Base-by-base conservation (phyloP, 1,139 yeast species). In the Geotrichum restrictum region DNA sequence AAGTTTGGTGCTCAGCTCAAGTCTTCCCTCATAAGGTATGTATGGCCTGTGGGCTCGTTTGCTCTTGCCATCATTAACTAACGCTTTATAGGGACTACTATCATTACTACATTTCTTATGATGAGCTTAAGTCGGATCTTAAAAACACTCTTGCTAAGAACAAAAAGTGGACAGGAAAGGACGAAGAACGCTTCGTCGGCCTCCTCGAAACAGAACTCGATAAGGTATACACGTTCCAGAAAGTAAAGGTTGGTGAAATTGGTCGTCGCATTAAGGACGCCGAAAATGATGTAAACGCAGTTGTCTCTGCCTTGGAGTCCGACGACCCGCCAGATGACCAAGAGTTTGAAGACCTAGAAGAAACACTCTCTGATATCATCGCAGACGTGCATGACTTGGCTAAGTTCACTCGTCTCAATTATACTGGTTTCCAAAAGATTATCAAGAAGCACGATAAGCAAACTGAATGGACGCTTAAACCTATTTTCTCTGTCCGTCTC, bases 351-450 rank as follows among this genome's bases (percentile, higher is more conserved):
- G 88, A 84, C 56, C 77, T 93, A 62, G 98, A 93, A 71, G 94
- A 87, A 60, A 97, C 89, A 65, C 75, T 93, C 61, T 82, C 91
- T 52, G 97, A 91, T 63, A 84, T 93, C 60, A 91, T 93, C 69
- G 97, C 98, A 31, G 98, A 91, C 71, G 97, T 93, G 46, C 98
- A 93, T 65, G 98, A 93, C 70, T 78, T 93, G 65, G 96, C 96
- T 60, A 91, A 93, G 69, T 93, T 88, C 69, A 81, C 96, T 21
- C 79, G 95, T 59, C 79, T 93, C 67, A 93, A 93, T 70, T 93
- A 91, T 73, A 91, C 96, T 27, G 98, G 98, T 1, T 93, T 93
- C 75, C 95, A 87, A 69, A 93, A 93, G 70, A 93, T 93, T 62
- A 82, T 93, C 66, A 93, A 93, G 72, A 93, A 93, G 71, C 98